Conservation (phyloP, 352 stramenopile genomes). For the Halophytophthora polymorphica region DNA sequence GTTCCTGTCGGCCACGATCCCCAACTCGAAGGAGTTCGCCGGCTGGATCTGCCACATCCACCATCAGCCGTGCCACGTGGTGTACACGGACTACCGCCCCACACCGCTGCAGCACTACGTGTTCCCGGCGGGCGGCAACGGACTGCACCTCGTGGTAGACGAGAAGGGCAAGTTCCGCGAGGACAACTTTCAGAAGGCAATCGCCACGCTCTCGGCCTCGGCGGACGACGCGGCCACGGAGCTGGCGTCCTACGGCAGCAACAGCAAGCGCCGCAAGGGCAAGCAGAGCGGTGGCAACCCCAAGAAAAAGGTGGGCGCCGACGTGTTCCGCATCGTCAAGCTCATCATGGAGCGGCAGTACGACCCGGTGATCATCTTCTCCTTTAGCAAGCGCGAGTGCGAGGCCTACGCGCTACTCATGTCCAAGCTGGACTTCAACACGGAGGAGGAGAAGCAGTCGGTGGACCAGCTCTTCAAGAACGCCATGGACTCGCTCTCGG, state of each 20-base stretch:
- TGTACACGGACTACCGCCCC: constrained; percentile 99
- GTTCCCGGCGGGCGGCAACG: constrained; percentile 95
- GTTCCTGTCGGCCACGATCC: constrained; percentile 99
- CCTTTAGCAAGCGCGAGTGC: constrained; percentile 99
- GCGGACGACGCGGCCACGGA: constrained; percentile 68
- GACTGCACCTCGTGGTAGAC: constrained; percentile 98
- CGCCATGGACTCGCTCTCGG: constrained; percentile 95
- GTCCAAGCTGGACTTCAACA: constrained; percentile 96
- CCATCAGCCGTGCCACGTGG: constrained; percentile 99
- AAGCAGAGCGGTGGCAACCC: constrained; percentile 38
- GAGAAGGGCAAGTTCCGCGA: constrained; percentile 98
- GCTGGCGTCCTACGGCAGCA: constrained; percentile 74
- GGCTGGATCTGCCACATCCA: constrained; percentile 99
- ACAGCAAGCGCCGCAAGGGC: constrained; percentile 61
- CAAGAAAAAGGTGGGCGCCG: constrained; percentile 92
- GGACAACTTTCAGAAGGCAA: constrained; percentile 95
- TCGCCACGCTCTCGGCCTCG: constrained; percentile 70
- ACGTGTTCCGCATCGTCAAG: constrained; percentile 98
- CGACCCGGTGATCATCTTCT: constrained; percentile 99
- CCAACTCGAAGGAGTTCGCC: constrained; percentile 96
- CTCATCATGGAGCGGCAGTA: constrained; percentile 97
- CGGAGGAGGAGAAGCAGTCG: constrained; percentile 97
- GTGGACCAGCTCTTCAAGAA: constrained; percentile 97
- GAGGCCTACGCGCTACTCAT: constrained; percentile 92
- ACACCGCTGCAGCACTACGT: constrained; percentile 99